A percentile compares a stretch with the other conserved stretches of the same genome.
These are phyloP conservation scores for Takashimella koratensis DNA, from an alignment of 1,284 basidiomycete species.

Conservation along the genomic window DNA sequence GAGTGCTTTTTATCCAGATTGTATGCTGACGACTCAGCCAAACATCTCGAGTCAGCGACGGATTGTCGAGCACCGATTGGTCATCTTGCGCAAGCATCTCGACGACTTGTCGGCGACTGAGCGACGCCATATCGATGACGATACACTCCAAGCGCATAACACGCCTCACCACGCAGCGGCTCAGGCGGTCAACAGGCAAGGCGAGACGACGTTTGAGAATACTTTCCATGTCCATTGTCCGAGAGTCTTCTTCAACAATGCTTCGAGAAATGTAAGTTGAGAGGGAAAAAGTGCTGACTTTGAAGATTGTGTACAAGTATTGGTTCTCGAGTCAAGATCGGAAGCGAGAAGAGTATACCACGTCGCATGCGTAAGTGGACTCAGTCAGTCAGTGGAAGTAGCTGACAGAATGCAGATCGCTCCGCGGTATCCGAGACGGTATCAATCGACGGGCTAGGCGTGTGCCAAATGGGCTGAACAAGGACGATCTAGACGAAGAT, in stretches of 20 bases:
- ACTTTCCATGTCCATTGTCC: constrained; percentile 89
- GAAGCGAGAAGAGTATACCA: constrained; percentile 76
- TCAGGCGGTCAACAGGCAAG: neutral
- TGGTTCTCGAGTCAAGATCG: constrained; percentile 77
- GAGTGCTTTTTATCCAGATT: constrained; percentile 3
- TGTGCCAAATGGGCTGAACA: constrained; percentile 11
- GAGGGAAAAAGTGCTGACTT: neutral
- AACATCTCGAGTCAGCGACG: constrained; percentile 9
- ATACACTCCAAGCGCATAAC: constrained; percentile 22
- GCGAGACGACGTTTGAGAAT: constrained; percentile 59
- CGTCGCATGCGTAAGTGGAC: constrained; percentile 68
- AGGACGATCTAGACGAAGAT: constrained; percentile 7
- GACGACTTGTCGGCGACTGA: constrained; percentile 24
- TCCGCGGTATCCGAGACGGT: constrained; percentile 31
- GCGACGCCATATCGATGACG: constrained; percentile 30
- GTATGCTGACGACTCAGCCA: neutral
- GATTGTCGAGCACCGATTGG: constrained; percentile 19
- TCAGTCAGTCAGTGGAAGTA: neutral
- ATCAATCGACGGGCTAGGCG: constrained; percentile 22
- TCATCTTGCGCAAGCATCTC: constrained; percentile 27
- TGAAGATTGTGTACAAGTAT: constrained; percentile 79
- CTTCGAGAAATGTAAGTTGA: constrained; percentile 65
- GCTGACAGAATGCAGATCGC: constrained; percentile 12
- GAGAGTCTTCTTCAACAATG: constrained; percentile 73
- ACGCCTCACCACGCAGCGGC: constrained; percentile 3